These are phyloP conservation scores for Flaveria linearis DNA, from an alignment of 129 eudicot species.

Conservation along the genomic window DNA sequence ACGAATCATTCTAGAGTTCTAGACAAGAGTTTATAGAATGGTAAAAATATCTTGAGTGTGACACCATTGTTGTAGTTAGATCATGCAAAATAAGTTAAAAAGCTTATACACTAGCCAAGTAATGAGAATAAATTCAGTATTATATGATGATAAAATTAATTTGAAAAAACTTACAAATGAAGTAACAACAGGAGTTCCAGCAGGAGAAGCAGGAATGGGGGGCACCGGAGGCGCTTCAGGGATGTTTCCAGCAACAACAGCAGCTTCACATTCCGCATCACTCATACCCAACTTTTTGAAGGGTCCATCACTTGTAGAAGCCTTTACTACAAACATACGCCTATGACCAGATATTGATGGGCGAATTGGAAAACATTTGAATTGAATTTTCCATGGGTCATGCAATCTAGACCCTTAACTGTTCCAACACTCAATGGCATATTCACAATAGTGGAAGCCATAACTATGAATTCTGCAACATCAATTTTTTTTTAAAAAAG, in stretches of 20 bases:
- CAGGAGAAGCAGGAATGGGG: slow-evolving; percentile 64
- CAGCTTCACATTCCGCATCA: slow-evolving; percentile 87
- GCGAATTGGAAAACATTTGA: slow-evolving; percentile 28
- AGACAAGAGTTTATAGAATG: neutral
- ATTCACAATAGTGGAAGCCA: slow-evolving; percentile 39
- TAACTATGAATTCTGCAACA: slow-evolving; percentile 28
- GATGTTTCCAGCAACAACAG: slow-evolving; percentile 77
- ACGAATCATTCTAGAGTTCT: neutral
- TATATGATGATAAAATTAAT: slow-evolving; percentile 9
- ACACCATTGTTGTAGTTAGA: neutral
- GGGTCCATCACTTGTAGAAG: slow-evolving; percentile 43
- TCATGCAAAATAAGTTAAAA: slow-evolving; percentile 5
- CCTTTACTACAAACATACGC: slow-evolving; percentile 48
- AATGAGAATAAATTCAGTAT: neutral
- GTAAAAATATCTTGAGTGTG: neutral
- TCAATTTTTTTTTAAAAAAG: neutral
- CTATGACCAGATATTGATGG: slow-evolving; percentile 2
- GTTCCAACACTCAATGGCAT: slow-evolving; percentile 45
- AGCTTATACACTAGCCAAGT: neutral
- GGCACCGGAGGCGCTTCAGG: slow-evolving; percentile 89
- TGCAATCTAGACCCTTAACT: slow-evolving; percentile 40
- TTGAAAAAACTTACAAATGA: slow-evolving; percentile 53
- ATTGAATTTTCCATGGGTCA: slow-evolving; percentile 27
- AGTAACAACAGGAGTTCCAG: slow-evolving; percentile 71
- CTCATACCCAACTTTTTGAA: slow-evolving; percentile 54